phyloP scores from a whole-genome alignment of 192 early-diverging fungal genomes.

The Podila epicladia region DNA sequence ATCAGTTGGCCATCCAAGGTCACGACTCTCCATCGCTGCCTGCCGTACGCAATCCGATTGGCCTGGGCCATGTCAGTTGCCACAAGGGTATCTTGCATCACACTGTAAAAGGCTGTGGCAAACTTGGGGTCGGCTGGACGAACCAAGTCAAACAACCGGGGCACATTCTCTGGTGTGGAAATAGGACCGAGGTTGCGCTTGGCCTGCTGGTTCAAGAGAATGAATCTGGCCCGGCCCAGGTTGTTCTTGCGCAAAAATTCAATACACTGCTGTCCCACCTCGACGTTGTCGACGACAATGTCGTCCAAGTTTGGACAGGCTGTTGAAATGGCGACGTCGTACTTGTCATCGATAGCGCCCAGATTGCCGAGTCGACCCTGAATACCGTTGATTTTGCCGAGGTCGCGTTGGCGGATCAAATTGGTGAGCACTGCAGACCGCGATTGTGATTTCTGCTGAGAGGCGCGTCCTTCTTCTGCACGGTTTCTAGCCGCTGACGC shows the following conservation, averaged over 20 bases:
- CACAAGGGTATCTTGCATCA: conserved; percentile 87
- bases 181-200: conserved; percentile 60
- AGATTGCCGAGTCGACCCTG: conserved; percentile 92
- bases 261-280: conserved; percentile 87
- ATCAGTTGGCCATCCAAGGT: conserved; percentile 93
- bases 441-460: conserved; percentile 69
- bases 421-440: conserved; percentile 75
- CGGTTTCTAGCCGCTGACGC: conserved; percentile 62
- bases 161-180: conserved; percentile 79
- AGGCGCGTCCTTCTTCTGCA: conserved; percentile 74
- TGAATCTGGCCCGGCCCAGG: conserved; percentile 87
- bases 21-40: conserved; percentile 88
- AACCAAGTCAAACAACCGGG: conserved; percentile 92
- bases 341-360: conserved; percentile 93
- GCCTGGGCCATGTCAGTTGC: conserved; percentile 85
- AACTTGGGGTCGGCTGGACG: conserved; percentile 78
- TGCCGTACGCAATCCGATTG: conserved; percentile 88
- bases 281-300: conserved; percentile 93
- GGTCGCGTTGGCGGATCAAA: conserved; percentile 75
- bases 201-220: conserved; percentile 81
- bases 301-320: conserved; percentile 84
- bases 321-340: conserved; percentile 96
- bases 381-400: conserved; percentile 80
- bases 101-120: conserved; percentile 87
- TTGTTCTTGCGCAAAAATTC: conserved; percentile 87